Conservation (phyloP, 768 basidiomycete species). For the Sarcodon sp. region DNA sequence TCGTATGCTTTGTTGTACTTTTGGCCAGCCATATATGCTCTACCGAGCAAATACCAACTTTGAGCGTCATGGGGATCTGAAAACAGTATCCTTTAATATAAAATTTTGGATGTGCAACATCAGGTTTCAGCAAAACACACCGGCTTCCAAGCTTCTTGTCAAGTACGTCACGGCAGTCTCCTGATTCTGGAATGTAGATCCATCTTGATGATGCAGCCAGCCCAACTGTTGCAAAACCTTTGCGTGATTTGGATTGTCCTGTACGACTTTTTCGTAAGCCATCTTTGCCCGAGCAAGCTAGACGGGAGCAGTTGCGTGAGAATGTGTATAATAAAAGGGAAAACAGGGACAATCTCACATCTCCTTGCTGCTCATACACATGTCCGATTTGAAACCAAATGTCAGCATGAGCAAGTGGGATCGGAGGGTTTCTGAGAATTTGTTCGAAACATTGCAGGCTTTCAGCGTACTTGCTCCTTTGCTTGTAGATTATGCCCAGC, state of each 20-base stretch:
- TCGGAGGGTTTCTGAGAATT: conserved; percentile 91
- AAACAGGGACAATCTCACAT: conserved; percentile 38
- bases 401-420: conserved; percentile 90
- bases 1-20: conserved; percentile 99
- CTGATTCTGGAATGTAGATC: conserved; percentile 91
- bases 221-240: conserved; percentile 98
- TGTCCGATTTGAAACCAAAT: conserved; percentile 99
- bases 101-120: not conserved
- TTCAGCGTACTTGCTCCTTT: conserved; percentile 87
- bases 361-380: conserved; percentile 94
- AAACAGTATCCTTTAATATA: not conserved
- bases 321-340: not conserved
- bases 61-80: conserved; percentile 91
- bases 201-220: conserved; percentile 95
- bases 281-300: conserved; percentile 87
- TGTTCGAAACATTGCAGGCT: conserved; percentile 90
- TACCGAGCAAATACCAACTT: conserved; percentile 97
- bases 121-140: conserved; percentile 28
- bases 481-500: conserved; percentile 98
- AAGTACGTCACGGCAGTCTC: conserved; percentile 89
- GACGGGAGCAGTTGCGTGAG: conserved; percentile 6
- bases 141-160: conserved; percentile 91
- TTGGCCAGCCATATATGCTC: conserved; percentile 96
- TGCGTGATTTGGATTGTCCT: conserved; percentile 87
- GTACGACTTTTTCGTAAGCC: conserved; percentile 91